Conservation (phyloP, 1,284 basidiomycete genomes). For the Psilocybe mexicana region DNA sequence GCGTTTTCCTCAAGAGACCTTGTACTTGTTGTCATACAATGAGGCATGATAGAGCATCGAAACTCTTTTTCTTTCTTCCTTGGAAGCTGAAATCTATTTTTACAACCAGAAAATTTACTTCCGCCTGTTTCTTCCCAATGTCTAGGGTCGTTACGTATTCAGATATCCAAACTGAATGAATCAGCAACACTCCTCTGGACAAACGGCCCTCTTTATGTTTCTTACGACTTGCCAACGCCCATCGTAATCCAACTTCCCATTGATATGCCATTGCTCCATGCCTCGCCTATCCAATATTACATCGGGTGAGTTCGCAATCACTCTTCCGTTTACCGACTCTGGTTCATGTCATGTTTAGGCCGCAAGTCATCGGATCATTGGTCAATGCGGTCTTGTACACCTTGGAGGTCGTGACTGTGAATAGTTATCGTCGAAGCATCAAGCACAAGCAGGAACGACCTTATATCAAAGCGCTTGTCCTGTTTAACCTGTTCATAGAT, state of each 20-base stretch:
- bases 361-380: constrained; percentile 7
- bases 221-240: neutral
- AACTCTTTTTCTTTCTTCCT: too few species aligned
- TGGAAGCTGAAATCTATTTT: neutral
- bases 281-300: neutral
- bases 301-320: constrained; percentile 2
- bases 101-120: neutral
- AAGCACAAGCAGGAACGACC: constrained; percentile 1
- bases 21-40: too few species aligned
- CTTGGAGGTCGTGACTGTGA: constrained; percentile 3
- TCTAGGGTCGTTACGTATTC: neutral
- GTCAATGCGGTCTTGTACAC: constrained; percentile 7
- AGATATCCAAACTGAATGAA: neutral
- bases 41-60: too few species aligned
- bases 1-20: too few species aligned
- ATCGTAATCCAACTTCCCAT: neutral
- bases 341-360: constrained; percentile 1
- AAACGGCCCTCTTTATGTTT: neutral
- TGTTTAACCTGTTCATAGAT: constrained; percentile 5
- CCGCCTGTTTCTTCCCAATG: neutral
- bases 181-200: neutral
- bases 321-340: neutral
- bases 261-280: neutral
- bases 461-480: constrained; percentile 3
- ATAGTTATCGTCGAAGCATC: constrained; percentile 5